Evolutionary conservation across 257 asterid species (phyloP).

Genomic region (Solanum virginianum): DNA sequence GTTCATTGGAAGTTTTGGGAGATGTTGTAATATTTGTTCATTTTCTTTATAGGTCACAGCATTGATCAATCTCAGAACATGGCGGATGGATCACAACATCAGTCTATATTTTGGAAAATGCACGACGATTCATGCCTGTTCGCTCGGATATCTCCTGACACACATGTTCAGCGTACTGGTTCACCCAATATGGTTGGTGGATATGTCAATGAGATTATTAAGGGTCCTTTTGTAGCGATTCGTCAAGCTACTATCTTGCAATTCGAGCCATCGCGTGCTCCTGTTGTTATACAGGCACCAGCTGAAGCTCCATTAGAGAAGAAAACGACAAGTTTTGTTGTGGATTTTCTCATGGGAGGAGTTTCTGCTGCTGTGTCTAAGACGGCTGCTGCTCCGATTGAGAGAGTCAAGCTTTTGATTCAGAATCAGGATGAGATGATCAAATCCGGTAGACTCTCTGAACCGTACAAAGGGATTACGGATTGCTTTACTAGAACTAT

Average conservation of each 20-base stretch:
- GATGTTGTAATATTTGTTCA: background rate
- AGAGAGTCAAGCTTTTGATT: conserved; percentile 12
- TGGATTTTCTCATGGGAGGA: conserved; percentile 19
- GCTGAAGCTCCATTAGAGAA: background rate
- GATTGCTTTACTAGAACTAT: conserved; percentile 14
- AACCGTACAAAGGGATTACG: conserved; percentile 11
- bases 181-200: background rate
- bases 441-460: conserved; percentile 6
- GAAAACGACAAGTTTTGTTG: background rate
- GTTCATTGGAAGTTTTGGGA: background rate
- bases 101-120: background rate
- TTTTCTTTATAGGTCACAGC: background rate
- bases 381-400: conserved; percentile 4
- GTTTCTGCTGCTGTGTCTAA: conserved; percentile 15
- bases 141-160: background rate
- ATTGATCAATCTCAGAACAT: background rate
- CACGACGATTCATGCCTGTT: background rate
- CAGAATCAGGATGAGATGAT: conserved; percentile 22
- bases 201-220: background rate
- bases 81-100: background rate
- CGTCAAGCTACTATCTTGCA: background rate
- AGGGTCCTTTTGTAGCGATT: background rate
- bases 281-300: conserved; percentile 4
- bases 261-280: background rate
- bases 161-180: background rate